A percentile compares a stretch with the other conserved stretches of the same genome.
These are phyloP conservation scores for Jackrogersella multiformis DNA, from an alignment of 495 filamentous ascomycete genomes.

Conservation along the genomic window DNA sequence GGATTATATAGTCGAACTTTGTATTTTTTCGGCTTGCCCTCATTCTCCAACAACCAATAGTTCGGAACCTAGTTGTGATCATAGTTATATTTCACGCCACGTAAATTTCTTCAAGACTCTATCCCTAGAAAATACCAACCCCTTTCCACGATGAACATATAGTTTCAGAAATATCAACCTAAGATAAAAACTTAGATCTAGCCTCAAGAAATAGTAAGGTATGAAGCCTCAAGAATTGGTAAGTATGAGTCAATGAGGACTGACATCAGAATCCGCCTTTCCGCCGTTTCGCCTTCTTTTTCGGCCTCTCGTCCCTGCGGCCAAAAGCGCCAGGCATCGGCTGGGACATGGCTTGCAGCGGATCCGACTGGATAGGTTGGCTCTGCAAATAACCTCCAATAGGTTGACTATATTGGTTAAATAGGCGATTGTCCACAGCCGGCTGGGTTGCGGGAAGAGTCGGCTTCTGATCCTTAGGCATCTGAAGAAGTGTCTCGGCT, in stretches of 20 bases:
- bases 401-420: conserved; percentile 39
- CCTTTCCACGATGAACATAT: background rate
- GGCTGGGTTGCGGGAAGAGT: conserved; percentile 45
- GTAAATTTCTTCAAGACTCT: background rate
- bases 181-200: background rate
- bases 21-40: background rate
- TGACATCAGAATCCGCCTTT: conserved; percentile 41
- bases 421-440: conserved; percentile 22
- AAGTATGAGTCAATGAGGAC: background rate
- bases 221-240: too few relatives aligned
- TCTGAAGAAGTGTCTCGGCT: conserved; percentile 36
- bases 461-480: conserved; percentile 32
- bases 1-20: background rate
- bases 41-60: background rate
- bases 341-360: conserved; percentile 51
- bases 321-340: conserved; percentile 52
- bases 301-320: conserved; percentile 41
- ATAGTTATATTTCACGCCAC: background rate
- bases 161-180: background rate
- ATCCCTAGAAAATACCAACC: background rate
- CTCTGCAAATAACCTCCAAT: conserved; percentile 15
- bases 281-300: conserved; percentile 45
- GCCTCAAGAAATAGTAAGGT: background rate
- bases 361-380: conserved; percentile 32
- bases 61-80: background rate